phyloP scores from a whole-genome alignment of 176 grass and related monocot genomes.

The Calamus simplicifolius region DNA sequence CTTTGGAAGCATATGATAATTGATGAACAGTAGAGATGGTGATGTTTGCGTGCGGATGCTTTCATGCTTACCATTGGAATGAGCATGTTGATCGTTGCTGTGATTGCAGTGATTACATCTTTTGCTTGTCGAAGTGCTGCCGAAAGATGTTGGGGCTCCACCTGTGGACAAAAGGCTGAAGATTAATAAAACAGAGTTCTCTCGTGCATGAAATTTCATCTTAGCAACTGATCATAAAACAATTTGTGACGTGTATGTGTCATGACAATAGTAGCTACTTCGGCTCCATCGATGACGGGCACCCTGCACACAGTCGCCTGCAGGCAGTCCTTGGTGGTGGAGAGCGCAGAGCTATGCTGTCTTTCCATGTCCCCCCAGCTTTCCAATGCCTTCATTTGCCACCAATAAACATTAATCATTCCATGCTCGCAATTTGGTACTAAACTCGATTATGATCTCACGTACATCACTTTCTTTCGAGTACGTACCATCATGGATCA shows the following conservation, averaged over 20 bases:
- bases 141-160: conserved; percentile 3
- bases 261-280: background rate
- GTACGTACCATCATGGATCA: too few species aligned
- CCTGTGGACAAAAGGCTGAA: conserved; percentile 10
- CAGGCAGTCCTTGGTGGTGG: conserved; percentile 15
- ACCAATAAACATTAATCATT: too few species aligned
- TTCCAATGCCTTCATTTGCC: conserved; percentile 41
- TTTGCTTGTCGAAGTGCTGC: conserved; percentile 24
- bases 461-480: too few species aligned
- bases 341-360: conserved; percentile 24
- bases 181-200: too few species aligned
- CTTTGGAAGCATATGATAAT: too few species aligned
- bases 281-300: conserved; percentile 39
- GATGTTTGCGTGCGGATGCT: background rate
- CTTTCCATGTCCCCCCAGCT: conserved; percentile 27
- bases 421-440: too few species aligned
- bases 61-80: conserved; percentile 13
- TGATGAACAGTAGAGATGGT: too few species aligned
- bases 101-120: conserved; percentile 15
- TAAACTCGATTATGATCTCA: too few species aligned
- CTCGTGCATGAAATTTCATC: too few species aligned
- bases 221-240: background rate
- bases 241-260: background rate
- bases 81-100: conserved; percentile 5
- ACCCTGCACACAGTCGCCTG: conserved; percentile 32